Evolutionary conservation across 2,329 filamentous ascomycete species (phyloP).

Genomic region (Alternaria alternata): DNA sequence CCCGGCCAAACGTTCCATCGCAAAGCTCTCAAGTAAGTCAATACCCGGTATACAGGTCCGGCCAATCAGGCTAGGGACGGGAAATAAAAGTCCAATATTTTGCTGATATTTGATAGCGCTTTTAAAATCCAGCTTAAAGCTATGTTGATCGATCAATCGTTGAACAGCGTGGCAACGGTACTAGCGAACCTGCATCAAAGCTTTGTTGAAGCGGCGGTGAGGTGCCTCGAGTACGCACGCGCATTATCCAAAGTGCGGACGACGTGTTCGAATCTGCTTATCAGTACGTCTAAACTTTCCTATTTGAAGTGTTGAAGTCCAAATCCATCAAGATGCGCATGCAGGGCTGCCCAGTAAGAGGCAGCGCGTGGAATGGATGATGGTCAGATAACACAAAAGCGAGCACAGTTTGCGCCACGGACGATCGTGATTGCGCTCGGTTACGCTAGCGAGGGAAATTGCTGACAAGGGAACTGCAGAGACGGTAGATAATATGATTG

Average conservation of each 20-base stretch:
- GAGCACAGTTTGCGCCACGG: constrained; percentile 20
- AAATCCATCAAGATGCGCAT: constrained; percentile 19
- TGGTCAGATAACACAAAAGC: constrained; percentile 24
- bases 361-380: constrained; percentile 14
- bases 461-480: constrained; percentile 53
- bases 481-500: constrained; percentile 71
- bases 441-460: constrained; percentile 18
- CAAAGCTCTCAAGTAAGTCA: constrained; percentile 73
- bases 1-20: constrained; percentile 82
- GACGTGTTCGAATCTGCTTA: constrained; percentile 68
- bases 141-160: constrained; percentile 81
- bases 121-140: constrained; percentile 87
- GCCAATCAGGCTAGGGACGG: constrained; percentile 13
- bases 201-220: constrained; percentile 80
- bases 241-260: constrained; percentile 66
- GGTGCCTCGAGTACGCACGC: constrained; percentile 68
- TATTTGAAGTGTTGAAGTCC: constrained; percentile 4
- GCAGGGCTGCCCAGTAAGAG: constrained; percentile 20
- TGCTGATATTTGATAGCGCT: constrained; percentile 51
- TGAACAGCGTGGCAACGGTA: constrained; percentile 76
- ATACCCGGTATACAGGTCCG: constrained; percentile 3
- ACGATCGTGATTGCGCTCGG: constrained; percentile 22
- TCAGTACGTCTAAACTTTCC: constrained; percentile 54
- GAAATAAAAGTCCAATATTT: constrained; percentile 10
- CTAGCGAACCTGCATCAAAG: constrained; percentile 77